Conservation (phyloP, 495 filamentous ascomycete genomes). For the Evernia prunastri region DNA sequence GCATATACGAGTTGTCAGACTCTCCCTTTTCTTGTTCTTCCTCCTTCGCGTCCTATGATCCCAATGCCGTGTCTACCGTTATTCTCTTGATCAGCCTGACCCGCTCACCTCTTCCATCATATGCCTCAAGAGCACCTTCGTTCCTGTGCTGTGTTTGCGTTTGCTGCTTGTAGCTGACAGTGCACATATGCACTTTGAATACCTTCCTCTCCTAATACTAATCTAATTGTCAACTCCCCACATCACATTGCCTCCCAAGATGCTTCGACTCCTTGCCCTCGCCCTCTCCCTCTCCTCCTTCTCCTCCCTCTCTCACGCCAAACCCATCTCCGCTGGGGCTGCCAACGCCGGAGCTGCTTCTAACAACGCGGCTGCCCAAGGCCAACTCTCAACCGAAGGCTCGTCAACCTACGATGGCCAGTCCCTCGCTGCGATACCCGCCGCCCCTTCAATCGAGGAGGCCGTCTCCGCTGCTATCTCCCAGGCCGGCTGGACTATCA, state of each 20-base stretch:
- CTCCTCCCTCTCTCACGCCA: constrained; percentile 14
- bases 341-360: constrained; percentile 20
- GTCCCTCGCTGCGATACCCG: neutral
- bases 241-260: constrained; percentile 1
- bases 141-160: no score
- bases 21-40: neutral
- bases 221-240: neutral
- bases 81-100: neutral
- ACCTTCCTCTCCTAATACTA: constrained; percentile 8
- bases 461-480: constrained; percentile 11
- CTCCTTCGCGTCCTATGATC: neutral
- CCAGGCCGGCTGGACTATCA: constrained; percentile 24
- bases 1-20: constrained; percentile 16
- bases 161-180: neutral
- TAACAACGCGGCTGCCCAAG: neutral
- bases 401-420: constrained; percentile 12
- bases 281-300: constrained; percentile 11
- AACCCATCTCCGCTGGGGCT: constrained; percentile 21
- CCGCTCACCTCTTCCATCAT: constrained; percentile 3
- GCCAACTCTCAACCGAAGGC: constrained; percentile 12
- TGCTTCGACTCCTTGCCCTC: constrained; percentile 17
- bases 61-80: neutral
- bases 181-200: constrained; percentile 8
- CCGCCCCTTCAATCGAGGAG: constrained; percentile 7
- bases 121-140: constrained; percentile 1